Conservation (phyloP, 345 rosid species). For the Diplotaxis tenuifolia region DNA sequence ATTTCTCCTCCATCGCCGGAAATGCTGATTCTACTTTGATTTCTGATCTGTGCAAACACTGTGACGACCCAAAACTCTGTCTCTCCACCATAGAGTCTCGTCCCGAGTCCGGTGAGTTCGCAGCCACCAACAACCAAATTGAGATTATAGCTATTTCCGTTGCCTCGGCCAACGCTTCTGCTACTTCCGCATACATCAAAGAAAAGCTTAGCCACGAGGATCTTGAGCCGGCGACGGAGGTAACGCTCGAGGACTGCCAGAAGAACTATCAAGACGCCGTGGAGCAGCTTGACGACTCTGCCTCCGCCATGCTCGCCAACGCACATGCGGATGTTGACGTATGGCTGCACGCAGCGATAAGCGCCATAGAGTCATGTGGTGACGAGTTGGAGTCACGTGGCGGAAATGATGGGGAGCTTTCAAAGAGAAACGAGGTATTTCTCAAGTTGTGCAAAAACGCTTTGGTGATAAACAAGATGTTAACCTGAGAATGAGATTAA, state of each 20-base stretch:
- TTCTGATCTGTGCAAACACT: constrained; percentile 35
- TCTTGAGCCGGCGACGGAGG: constrained; percentile 48
- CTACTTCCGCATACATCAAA: constrained; percentile 39
- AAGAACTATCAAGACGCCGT: constrained; percentile 52
- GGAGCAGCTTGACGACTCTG: constrained; percentile 56
- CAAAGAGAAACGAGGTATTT: constrained; percentile 32
- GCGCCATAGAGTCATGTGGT: constrained; percentile 44
- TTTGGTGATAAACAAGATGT: constrained; percentile 35
- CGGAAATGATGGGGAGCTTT: constrained; percentile 19
- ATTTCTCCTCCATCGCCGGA: neutral
- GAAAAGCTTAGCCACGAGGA: neutral
- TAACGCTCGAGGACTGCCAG: constrained; percentile 50
- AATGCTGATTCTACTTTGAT: constrained; percentile 19
- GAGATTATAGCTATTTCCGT: constrained; percentile 47
- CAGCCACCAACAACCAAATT: constrained; percentile 39
- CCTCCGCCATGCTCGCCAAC: constrained; percentile 44
- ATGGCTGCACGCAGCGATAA: constrained; percentile 48
- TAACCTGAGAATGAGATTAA: neutral
- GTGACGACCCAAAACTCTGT: constrained; percentile 44
- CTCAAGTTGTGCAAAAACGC: constrained; percentile 43
- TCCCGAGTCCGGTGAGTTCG: constrained; percentile 38
- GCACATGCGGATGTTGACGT: constrained; percentile 38
- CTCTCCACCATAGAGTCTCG: constrained; percentile 41
- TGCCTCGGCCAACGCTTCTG: constrained; percentile 45
- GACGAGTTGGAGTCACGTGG: constrained; percentile 24